Conservation (phyloP, 768 basidiomycete genomes). For the Psilocybe cubensis region DNA sequence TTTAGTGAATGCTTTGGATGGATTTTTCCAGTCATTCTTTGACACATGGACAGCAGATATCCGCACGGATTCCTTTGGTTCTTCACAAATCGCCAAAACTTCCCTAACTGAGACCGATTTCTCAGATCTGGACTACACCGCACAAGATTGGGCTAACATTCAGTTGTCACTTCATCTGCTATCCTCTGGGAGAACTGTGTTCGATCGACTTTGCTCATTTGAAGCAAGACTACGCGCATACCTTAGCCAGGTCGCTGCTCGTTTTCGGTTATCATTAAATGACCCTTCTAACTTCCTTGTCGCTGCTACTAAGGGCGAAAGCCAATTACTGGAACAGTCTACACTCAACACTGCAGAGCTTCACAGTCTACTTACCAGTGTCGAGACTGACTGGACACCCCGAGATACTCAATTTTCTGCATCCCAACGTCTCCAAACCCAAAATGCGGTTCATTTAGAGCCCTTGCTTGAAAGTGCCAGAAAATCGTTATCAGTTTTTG, state of each 20-base stretch:
- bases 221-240: constrained; percentile 68
- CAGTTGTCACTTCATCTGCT: constrained; percentile 84
- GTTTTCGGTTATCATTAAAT: constrained; percentile 58
- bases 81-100: constrained; percentile 28
- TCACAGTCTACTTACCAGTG: constrained; percentile 56
- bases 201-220: constrained; percentile 68
- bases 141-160: constrained; percentile 88
- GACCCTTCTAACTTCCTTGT: constrained; percentile 59
- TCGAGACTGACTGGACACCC: constrained; percentile 44
- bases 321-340: constrained; percentile 81
- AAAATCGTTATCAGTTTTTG: constrained; percentile 62
- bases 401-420: constrained; percentile 33
- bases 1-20: constrained; percentile 75
- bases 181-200: constrained; percentile 75
- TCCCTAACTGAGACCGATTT: constrained; percentile 60
- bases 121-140: constrained; percentile 82
- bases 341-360: constrained; percentile 82
- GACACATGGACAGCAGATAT: constrained; percentile 62
- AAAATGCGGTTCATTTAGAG: constrained; percentile 27
- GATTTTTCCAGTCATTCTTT: constrained; percentile 72
- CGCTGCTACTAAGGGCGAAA: constrained; percentile 67
- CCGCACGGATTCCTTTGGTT: constrained; percentile 36
- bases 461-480: constrained; percentile 59
- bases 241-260: constrained; percentile 60
- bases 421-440: constrained; percentile 31